phyloP scores from a whole-genome alignment of 2,329 filamentous ascomycete species.

The Lecanoromycetidae sp. region DNA sequence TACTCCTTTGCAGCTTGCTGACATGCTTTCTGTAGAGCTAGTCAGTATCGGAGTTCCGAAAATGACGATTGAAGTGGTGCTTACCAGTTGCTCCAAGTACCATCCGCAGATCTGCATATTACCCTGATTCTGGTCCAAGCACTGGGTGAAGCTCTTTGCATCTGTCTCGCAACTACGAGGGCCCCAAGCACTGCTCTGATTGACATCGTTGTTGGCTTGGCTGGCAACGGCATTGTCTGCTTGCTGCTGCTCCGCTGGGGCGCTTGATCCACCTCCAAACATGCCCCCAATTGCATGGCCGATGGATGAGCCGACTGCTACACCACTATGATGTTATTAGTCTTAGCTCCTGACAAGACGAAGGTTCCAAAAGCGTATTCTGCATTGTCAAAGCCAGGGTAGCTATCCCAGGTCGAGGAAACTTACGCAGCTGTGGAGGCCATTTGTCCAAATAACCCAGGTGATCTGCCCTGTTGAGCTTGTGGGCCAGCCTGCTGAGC shows the following conservation, averaged over 20 bases:
- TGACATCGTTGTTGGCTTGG: slow-evolving; percentile 28
- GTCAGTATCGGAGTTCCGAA: slow-evolving; percentile 22
- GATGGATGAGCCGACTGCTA: slow-evolving; percentile 88
- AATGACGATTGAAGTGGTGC: slow-evolving; percentile 15
- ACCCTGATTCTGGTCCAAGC: slow-evolving; percentile 89
- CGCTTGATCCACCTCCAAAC: slow-evolving; percentile 62
- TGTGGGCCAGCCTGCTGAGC: slow-evolving; percentile 40
- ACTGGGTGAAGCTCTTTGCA: slow-evolving; percentile 77
- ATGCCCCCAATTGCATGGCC: slow-evolving; percentile 87
- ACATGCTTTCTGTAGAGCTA: slow-evolving; percentile 54
- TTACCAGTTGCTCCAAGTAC: slow-evolving; percentile 86
- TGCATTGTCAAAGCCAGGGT: slow-evolving; percentile 4
- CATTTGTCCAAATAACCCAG: slow-evolving; percentile 92
- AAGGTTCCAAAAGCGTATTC: neutral
- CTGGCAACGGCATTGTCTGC: slow-evolving; percentile 36
- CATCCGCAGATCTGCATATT: slow-evolving; percentile 94
- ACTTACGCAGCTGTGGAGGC: slow-evolving; percentile 94
- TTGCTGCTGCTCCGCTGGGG: slow-evolving; percentile 41
- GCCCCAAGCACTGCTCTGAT: slow-evolving; percentile 41
- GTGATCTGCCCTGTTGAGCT: slow-evolving; percentile 45
- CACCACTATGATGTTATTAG: slow-evolving; percentile 52
- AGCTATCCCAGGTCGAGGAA: neutral
- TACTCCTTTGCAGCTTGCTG: slow-evolving; percentile 64
- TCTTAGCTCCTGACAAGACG: neutral
- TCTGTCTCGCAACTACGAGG: slow-evolving; percentile 64